Percentiles rank a stretch among this genome's conserved stretches.
Evolutionary conservation across 2,329 filamentous ascomycete genomes (phyloP).

Genomic region (Exophiala dermatitidis): DNA sequence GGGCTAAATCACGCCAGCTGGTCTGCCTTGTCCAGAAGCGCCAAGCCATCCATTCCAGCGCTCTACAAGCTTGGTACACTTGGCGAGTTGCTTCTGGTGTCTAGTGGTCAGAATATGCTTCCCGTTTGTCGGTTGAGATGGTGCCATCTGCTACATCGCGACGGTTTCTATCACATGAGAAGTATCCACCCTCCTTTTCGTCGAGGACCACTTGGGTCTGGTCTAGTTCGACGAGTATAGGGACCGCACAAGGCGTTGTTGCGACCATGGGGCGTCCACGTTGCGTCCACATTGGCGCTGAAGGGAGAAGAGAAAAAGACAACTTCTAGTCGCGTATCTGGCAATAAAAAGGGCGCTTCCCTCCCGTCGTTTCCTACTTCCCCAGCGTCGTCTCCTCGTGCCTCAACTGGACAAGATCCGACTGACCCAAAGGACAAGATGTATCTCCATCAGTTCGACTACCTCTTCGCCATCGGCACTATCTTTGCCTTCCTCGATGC

Average conservation of each 20-base stretch:
- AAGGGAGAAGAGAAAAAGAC: too few relatives aligned
- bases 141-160: neutral
- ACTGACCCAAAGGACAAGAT: conserved; percentile 1
- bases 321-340: too few relatives aligned
- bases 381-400: neutral
- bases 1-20: too few relatives aligned
- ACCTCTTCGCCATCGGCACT: conserved; percentile 68
- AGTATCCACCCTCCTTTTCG: neutral
- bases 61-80: too few relatives aligned
- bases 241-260: too few relatives aligned
- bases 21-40: too few relatives aligned
- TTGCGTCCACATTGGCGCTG: too few relatives aligned
- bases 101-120: too few relatives aligned
- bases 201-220: neutral
- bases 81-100: neutral
- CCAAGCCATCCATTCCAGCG: too few relatives aligned
- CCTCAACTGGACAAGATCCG: neutral
- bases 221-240: neutral
- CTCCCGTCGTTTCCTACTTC: neutral
- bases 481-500: conserved; percentile 68
- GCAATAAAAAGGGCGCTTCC: neutral
- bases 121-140: too few relatives aligned
- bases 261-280: too few relatives aligned
- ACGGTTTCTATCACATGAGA: neutral
- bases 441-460: conserved; percentile 55